A percentile compares a stretch with the other conserved stretches of the same genome.
phyloP scores from a whole-genome alignment of 2,329 filamentous ascomycete species.

The Cordyceps sp. region DNA sequence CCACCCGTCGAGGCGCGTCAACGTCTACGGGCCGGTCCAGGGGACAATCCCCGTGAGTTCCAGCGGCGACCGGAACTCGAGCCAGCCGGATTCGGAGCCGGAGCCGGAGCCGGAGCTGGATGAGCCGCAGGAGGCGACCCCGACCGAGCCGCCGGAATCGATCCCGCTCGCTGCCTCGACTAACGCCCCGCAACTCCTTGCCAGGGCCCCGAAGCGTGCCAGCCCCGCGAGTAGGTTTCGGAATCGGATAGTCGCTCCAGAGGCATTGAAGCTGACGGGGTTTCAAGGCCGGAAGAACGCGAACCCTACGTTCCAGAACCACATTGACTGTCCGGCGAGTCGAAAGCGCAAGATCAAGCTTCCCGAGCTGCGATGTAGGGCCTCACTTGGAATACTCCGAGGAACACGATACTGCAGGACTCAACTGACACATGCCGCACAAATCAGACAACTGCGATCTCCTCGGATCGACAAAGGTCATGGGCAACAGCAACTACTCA shows the following conservation, averaged over 20 bases:
- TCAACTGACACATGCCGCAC: background rate
- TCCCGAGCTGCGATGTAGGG: conserved; percentile 1
- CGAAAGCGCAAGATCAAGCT: background rate
- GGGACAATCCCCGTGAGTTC: background rate
- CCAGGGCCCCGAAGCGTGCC: too few relatives aligned
- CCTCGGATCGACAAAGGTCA: background rate
- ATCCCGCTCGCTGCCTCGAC: too few relatives aligned
- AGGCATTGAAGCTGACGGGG: too few relatives aligned
- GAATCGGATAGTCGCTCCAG: background rate
- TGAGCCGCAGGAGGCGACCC: too few relatives aligned
- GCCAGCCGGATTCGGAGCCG: background rate
- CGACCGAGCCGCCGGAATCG: too few relatives aligned
- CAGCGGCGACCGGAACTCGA: background rate
- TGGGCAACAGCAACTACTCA: background rate
- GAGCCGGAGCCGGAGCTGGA: too few relatives aligned
- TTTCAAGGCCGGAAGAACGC: background rate
- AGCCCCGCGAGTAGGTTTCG: too few relatives aligned
- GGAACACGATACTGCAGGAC: background rate
- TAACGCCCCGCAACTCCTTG: too few relatives aligned
- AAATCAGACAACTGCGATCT: background rate
- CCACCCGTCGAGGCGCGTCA: background rate
- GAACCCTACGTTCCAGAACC: background rate
- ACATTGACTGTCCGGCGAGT: background rate
- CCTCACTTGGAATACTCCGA: background rate
- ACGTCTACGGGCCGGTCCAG: background rate